These are phyloP conservation scores for Aquilaria malaccensis DNA, from an alignment of 345 rosid genomes.

Conservation along the genomic window DNA sequence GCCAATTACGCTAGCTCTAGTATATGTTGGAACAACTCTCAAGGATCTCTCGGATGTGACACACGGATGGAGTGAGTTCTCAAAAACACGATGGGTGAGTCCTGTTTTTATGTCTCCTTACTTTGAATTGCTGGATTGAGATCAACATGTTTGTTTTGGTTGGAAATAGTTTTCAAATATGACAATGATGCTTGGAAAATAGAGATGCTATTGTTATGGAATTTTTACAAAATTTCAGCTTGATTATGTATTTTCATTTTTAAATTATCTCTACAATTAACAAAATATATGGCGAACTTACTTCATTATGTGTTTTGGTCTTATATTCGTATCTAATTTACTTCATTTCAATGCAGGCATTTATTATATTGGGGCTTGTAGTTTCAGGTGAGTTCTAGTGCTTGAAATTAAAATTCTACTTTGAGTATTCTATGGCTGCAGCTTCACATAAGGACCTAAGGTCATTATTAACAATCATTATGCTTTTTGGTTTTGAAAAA, in stretches of 20 bases:
- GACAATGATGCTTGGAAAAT: neutral
- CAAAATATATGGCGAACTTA: neutral
- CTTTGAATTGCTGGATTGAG: neutral
- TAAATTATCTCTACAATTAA: no score
- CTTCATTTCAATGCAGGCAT: slow-evolving; percentile 41
- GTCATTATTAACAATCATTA: no score
- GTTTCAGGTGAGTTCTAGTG: slow-evolving; percentile 68
- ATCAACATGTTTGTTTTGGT: neutral
- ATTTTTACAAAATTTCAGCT: no score
- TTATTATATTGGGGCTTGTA: slow-evolving; percentile 51
- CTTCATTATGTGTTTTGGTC: slow-evolving; percentile 9
- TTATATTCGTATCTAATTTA: slow-evolving; percentile 10
- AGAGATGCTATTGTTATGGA: neutral
- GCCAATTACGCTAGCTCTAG: slow-evolving; percentile 93
- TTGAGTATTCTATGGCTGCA: no score
- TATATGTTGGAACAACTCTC: slow-evolving; percentile 89
- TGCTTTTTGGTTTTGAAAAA: no score
- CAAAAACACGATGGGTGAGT: slow-evolving; percentile 84
- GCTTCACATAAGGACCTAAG: no score
- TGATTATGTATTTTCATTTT: no score
- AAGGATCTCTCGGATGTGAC: slow-evolving; percentile 99
- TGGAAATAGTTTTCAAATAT: slow-evolving; percentile 1
- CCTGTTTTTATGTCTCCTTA: neutral
- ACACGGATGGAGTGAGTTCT: slow-evolving; percentile 91
- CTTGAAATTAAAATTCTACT: no score